Conservation (phyloP, 2,329 filamentous ascomycete genomes). For the Remersonia thermophila region DNA sequence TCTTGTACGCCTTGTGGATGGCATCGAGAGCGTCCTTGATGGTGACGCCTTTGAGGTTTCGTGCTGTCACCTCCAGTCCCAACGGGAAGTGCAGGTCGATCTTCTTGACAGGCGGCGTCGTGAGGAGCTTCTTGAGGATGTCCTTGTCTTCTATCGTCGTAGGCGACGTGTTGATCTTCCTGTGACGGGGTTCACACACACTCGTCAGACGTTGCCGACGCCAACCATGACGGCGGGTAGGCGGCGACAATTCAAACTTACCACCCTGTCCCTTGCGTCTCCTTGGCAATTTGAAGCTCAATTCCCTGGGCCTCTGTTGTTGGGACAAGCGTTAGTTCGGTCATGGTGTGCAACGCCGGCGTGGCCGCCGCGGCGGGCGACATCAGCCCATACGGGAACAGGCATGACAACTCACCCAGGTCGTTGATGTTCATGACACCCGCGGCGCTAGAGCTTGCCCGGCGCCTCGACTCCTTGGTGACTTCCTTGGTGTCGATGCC, state of each 20-base stretch:
- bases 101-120: conserved; percentile 76
- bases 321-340: too few species aligned
- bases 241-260: conserved; percentile 34
- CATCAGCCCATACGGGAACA: too few species aligned
- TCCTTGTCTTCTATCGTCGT: conserved; percentile 69
- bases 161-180: conserved; percentile 89
- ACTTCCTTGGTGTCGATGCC: conserved; percentile 48
- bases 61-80: conserved; percentile 74
- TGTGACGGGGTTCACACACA: conserved; percentile 27
- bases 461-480: conserved; percentile 55
- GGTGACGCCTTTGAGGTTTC: conserved; percentile 88
- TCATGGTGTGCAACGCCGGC: too few species aligned
- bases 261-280: conserved; percentile 84
- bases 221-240: conserved; percentile 2
- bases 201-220: conserved; percentile 2
- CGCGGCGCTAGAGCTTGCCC: conserved; percentile 59
- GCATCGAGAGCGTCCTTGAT: conserved; percentile 95
- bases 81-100: conserved; percentile 88
- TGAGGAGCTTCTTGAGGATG: conserved; percentile 68
- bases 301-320: conserved; percentile 63
- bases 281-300: conserved; percentile 60
- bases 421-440: conserved; percentile 77
- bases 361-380: too few species aligned
- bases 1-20: conserved; percentile 94
- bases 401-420: too few species aligned